Evolutionary conservation across 495 filamentous ascomycete genomes (phyloP).

Genomic region (Annulohypoxylon moriforme): DNA sequence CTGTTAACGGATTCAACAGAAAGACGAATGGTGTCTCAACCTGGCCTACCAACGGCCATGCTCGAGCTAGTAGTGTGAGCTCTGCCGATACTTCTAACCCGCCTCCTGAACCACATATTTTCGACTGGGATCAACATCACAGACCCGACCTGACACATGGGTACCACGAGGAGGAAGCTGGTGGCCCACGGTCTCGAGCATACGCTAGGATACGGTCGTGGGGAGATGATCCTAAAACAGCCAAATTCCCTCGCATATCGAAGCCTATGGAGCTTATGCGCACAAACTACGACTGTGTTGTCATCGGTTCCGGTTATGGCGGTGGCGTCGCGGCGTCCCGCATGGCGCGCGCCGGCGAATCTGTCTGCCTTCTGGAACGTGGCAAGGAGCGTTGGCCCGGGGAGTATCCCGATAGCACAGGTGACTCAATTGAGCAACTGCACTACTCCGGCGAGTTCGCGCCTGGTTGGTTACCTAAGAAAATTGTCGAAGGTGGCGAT

Average conservation of each 20-base stretch:
- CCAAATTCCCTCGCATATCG: constrained; percentile 63
- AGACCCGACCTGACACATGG: background rate
- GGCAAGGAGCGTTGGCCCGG: constrained; percentile 74
- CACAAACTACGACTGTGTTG: constrained; percentile 70
- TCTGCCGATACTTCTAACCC: constrained; percentile 28
- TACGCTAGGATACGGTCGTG: constrained; percentile 54
- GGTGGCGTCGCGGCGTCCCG: constrained; percentile 73
- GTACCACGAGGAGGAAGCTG: constrained; percentile 44
- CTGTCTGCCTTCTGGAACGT: constrained; percentile 71
- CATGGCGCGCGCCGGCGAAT: constrained; percentile 70
- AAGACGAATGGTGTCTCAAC: constrained; percentile 21
- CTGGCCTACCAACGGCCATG: constrained; percentile 18
- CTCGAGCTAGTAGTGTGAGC: constrained; percentile 16
- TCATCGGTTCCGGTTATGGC: constrained; percentile 76
- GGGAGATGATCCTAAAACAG: constrained; percentile 54
- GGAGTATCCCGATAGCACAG: constrained; percentile 65
- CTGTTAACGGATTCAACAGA: constrained; percentile 14
- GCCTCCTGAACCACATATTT: constrained; percentile 3
- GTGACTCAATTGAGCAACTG: constrained; percentile 60
- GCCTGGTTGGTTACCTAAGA: constrained; percentile 53
- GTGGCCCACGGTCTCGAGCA: constrained; percentile 52
- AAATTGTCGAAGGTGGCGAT: constrained; percentile 59
- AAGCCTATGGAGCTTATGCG: constrained; percentile 68
- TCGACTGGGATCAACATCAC: constrained; percentile 16
- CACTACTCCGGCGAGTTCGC: constrained; percentile 67